phyloP scores from a whole-genome alignment of 1,284 basidiomycete genomes.

The Leccinum subspadiceum region DNA sequence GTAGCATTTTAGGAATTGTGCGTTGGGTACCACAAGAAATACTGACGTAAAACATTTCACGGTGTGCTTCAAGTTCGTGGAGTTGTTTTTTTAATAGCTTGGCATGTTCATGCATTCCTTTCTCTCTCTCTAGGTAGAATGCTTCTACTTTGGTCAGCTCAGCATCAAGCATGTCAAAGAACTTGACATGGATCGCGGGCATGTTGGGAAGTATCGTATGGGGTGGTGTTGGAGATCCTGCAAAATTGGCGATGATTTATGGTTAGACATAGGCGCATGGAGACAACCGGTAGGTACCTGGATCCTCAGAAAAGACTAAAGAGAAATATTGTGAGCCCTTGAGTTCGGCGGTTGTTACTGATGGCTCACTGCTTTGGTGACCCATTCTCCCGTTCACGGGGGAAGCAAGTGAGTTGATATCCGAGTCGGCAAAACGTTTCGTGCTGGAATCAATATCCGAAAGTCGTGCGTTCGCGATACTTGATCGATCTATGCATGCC shows the following conservation, averaged over 20 bases:
- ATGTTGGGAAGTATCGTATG: constrained; percentile 52
- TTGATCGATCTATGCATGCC: neutral
- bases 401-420: neutral
- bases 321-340: constrained; percentile 5
- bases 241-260: neutral
- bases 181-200: constrained; percentile 60
- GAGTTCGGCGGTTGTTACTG: neutral
- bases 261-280: neutral
- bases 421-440: neutral
- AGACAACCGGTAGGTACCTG: constrained; percentile 15
- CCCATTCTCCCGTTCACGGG: constrained; percentile 1
- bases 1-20: constrained; percentile 9
- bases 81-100: constrained; percentile 66
- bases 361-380: constrained; percentile 15
- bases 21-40: neutral
- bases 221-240: constrained; percentile 22
- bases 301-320: constrained; percentile 4
- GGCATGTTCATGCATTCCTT: constrained; percentile 59
- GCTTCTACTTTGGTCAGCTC: constrained; percentile 81
- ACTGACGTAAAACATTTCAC: constrained; percentile 62
- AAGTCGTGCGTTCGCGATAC: neutral
- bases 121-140: constrained; percentile 78
- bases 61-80: constrained; percentile 70
- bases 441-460: constrained; percentile 1
- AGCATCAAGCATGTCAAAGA: constrained; percentile 72